Evolutionary conservation across 2,329 filamentous ascomycete species (phyloP), one percentile per base, ranked within the genome.

Genomic region (Fusarium poae): DNA sequence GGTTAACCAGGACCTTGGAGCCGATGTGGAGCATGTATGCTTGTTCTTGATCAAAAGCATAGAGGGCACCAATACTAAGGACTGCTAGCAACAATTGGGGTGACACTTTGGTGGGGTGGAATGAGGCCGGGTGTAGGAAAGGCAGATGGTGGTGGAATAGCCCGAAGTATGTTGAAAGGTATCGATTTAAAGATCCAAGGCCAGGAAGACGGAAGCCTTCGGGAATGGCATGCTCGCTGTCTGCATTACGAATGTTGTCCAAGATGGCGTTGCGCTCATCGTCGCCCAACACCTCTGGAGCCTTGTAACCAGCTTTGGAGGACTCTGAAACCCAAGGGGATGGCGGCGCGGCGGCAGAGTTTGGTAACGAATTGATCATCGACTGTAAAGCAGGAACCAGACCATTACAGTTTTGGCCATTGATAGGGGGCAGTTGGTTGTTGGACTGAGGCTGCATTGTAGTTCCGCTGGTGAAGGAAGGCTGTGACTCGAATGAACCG

Each of bases 11-110:
- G 29, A 98, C 92, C 84, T 98, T 99, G 62, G 96, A 97, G 20
- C 95, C 96, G 72, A 98, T 97, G 81, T 99, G 96, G 23, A 97
- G 88, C 86, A 97, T 93, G 78, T 97, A 98, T 1, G 96, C 96
- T 78, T 97, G 92, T 74, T 98, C 95, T 77, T 97, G 93, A 76
- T 98, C 95, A 78, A 98, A 98, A 18, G 95, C 95, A 80, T 98
- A 98, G 21, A 99, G 83, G 12, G 96, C 95, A 74, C 96, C 96
- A 67, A 99, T 97, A 27, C 96, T 98, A 52, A 99, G 84, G 18
- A 97, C 93, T 1, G 94, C 93, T 43, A 98, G 86, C 32, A 99
- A 83, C 11, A 99, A 84, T 21, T 96, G 91, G 15, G 95, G 91
- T 45, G 95, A 93, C 6, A 92, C 88, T 71, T 91, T 86, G 6